phyloP scores from a whole-genome alignment of 192 early-diverging fungal genomes.

The Podila epicladia region DNA sequence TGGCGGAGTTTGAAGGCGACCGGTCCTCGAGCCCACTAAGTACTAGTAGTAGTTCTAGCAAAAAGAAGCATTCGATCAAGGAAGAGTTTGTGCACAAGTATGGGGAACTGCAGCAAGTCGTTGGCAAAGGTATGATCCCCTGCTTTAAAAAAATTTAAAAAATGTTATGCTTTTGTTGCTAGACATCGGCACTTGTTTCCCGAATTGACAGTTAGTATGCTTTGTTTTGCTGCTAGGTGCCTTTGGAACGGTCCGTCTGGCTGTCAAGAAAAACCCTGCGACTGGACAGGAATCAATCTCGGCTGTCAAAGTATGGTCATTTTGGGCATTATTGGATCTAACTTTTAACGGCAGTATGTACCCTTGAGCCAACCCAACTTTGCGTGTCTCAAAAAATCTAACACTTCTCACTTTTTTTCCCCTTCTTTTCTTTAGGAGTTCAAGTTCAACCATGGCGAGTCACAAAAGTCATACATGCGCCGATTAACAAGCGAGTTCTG shows the following conservation, averaged over 20 bases:
- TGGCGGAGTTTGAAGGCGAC: conserved; percentile 24
- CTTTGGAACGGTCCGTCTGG: conserved; percentile 34
- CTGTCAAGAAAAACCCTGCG: conserved; percentile 27
- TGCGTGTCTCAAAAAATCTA: no score
- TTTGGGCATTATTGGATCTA: no score
- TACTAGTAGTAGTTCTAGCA: neutral
- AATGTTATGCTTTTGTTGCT: neutral
- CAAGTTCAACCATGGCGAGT: conserved; percentile 69
- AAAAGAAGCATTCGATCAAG: conserved; percentile 21
- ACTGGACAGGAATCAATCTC: conserved; percentile 17
- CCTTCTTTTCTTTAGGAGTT: conserved; percentile 74
- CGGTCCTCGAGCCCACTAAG: neutral
- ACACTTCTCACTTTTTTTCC: no score
- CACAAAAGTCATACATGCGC: conserved; percentile 60
- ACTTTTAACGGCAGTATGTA: no score
- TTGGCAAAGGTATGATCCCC: conserved; percentile 29
- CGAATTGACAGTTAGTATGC: no score
- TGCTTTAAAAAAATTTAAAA: neutral
- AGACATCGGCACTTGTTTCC: neutral
- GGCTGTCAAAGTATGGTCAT: conserved; percentile 31
- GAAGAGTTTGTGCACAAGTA: conserved; percentile 36
- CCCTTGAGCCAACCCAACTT: no score
- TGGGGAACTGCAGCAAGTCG: conserved; percentile 32
- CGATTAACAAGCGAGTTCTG: conserved; percentile 80
- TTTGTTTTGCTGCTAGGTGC: conserved; percentile 10